Conservation (phyloP, 129 eudicot genomes). For the Lactuca saligna region DNA sequence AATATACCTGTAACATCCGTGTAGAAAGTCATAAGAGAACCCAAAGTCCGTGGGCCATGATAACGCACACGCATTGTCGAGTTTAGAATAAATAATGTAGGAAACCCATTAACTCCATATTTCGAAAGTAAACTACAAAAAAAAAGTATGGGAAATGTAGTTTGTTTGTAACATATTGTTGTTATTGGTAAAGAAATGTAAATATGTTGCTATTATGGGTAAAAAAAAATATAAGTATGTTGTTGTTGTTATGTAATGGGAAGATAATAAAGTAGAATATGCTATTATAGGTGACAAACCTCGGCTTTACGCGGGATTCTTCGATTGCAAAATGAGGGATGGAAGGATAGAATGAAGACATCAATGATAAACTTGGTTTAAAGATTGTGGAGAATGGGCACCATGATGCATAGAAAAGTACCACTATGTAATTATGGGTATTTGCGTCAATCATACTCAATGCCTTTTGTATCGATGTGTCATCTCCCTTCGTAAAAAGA, state of each 20-base stretch:
- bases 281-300: slow-evolving; percentile 44
- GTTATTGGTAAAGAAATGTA: neutral
- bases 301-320: slow-evolving; percentile 70
- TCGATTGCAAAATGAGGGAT: slow-evolving; percentile 82
- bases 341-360: slow-evolving; percentile 69
- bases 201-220: too few species aligned
- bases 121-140: slow-evolving; percentile 67
- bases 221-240: neutral
- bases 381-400: slow-evolving; percentile 75
- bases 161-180: neutral
- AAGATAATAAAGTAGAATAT: neutral
- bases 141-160: neutral
- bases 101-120: slow-evolving; percentile 92
- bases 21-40: slow-evolving; percentile 67
- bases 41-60: slow-evolving; percentile 71
- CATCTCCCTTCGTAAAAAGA: slow-evolving; percentile 61
- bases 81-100: slow-evolving; percentile 70
- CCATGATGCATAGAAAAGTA: slow-evolving; percentile 89
- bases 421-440: slow-evolving; percentile 54
- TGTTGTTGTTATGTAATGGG: too few species aligned
- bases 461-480: slow-evolving; percentile 66
- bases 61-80: slow-evolving; percentile 86
- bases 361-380: slow-evolving; percentile 57
- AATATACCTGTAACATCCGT: slow-evolving; percentile 63
- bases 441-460: slow-evolving; percentile 45